Percentiles rank a stretch among this genome's conserved stretches.
phyloP scores from a whole-genome alignment of 352 stramenopile genomes.

The Pythium brassicae region DNA sequence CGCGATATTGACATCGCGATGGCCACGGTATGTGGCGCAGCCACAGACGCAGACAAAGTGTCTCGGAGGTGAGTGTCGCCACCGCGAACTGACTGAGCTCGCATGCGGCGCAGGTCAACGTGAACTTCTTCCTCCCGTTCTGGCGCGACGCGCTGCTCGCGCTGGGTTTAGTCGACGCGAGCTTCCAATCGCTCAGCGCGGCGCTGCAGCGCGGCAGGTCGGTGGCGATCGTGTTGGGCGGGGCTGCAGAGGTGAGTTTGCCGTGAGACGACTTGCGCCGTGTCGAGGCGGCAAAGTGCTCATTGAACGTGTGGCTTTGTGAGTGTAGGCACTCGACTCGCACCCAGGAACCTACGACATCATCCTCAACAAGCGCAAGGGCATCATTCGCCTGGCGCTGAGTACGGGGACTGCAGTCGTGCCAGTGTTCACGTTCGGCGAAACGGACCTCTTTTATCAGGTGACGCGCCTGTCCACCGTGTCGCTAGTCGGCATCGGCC shows the following conservation, averaged over 20 bases:
- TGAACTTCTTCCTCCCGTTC: constrained; percentile 51
- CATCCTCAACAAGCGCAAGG: constrained; percentile 62
- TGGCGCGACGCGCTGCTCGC: constrained; percentile 47
- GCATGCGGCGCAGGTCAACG: constrained; percentile 18
- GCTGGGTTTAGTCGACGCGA: constrained; percentile 48
- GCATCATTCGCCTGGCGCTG: constrained; percentile 60
- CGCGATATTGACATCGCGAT: constrained; percentile 35
- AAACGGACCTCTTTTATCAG: constrained; percentile 54
- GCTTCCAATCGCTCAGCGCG: constrained; percentile 30
- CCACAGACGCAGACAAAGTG: no score
- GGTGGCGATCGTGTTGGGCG: constrained; percentile 35
- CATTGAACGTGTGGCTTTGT: neutral
- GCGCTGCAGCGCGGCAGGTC: constrained; percentile 27
- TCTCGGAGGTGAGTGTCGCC: neutral
- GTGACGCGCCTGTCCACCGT: constrained; percentile 4
- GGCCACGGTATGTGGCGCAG: constrained; percentile 27
- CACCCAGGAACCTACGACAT: constrained; percentile 40
- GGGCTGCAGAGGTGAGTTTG: constrained; percentile 31
- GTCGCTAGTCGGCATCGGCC: no score
- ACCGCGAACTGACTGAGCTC: neutral
- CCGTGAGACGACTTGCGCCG: neutral
- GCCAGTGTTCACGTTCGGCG: constrained; percentile 67
- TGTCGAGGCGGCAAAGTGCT: no score
- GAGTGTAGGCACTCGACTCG: constrained; percentile 31
- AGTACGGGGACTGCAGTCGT: constrained; percentile 49